phyloP scores from a whole-genome alignment of 805 yeast species.

The Pichia heedii region DNA sequence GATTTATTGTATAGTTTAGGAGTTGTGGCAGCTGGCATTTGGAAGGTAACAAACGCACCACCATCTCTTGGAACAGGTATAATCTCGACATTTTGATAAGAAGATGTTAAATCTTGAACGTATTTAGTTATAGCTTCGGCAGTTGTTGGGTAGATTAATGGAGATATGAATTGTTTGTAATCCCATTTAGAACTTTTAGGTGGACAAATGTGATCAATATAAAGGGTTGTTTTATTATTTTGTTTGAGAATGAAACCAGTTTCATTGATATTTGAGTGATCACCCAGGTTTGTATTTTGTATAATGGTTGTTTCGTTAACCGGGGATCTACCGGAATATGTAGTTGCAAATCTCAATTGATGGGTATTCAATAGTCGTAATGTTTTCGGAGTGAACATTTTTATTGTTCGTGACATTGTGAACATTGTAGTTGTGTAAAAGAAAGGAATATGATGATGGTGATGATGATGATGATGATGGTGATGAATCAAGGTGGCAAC shows the following conservation, averaged over 20 bases:
- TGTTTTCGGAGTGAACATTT: not conserved
- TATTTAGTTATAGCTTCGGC: slow-evolving; percentile 26
- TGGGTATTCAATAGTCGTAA: not conserved
- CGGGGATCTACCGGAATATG: slow-evolving; percentile 4
- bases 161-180: slow-evolving; percentile 34
- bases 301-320: slow-evolving; percentile 24
- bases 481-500: no score
- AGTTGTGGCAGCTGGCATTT: slow-evolving; percentile 41
- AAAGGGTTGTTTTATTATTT: slow-evolving; percentile 41
- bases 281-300: slow-evolving; percentile 41
- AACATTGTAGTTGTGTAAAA: no score
- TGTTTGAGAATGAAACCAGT: slow-evolving; percentile 50
- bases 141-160: slow-evolving; percentile 31
- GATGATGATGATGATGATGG: no score
- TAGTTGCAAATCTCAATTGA: not conserved
- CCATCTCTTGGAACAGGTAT: slow-evolving; percentile 78
- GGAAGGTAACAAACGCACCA: slow-evolving; percentile 82
- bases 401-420: not conserved
- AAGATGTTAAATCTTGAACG: slow-evolving; percentile 30
- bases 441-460: no score
- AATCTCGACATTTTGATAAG: slow-evolving; percentile 35
- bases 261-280: slow-evolving; percentile 42
- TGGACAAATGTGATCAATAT: slow-evolving; percentile 49
- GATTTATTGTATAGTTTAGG: slow-evolving; percentile 13
- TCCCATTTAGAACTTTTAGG: slow-evolving; percentile 34